Conservation (phyloP, 2,329 filamentous ascomycete species). For the Arthrobotrys entomopaga region DNA sequence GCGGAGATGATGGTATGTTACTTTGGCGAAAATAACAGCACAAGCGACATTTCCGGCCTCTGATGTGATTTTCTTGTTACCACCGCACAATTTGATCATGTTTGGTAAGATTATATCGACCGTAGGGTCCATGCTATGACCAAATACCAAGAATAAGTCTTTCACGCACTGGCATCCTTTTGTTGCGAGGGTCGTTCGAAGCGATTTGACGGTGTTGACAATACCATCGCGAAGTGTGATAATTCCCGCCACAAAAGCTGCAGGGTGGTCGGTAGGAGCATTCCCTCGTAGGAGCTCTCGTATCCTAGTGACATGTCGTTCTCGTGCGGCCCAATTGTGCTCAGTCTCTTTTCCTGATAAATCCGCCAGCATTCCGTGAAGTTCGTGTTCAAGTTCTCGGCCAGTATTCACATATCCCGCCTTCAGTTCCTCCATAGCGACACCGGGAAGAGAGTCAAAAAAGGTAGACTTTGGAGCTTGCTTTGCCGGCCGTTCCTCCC, state of each 20-base stretch:
- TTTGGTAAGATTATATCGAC: constrained; percentile 89
- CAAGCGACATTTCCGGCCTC: constrained; percentile 83
- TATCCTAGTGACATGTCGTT: constrained; percentile 80
- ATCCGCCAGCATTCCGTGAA: constrained; percentile 79
- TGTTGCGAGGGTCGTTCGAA: constrained; percentile 89
- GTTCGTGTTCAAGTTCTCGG: constrained; percentile 86
- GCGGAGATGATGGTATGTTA: constrained; percentile 77
- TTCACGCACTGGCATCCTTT: constrained; percentile 86
- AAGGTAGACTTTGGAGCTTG: constrained; percentile 56
- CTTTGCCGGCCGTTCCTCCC: constrained; percentile 23
- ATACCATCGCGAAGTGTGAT: constrained; percentile 85
- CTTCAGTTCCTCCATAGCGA: constrained; percentile 75
- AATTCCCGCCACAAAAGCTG: constrained; percentile 75
- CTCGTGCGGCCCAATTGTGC: constrained; percentile 87
- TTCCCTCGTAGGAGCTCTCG: constrained; percentile 85
- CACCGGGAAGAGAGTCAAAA: constrained; percentile 70
- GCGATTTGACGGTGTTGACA: constrained; percentile 81
- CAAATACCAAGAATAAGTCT: constrained; percentile 80
- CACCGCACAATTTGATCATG: constrained; percentile 86
- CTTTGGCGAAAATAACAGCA: constrained; percentile 80
- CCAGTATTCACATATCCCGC: constrained; percentile 84
- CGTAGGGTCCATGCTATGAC: constrained; percentile 83
- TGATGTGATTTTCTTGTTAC: constrained; percentile 91
- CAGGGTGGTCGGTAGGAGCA: constrained; percentile 78
- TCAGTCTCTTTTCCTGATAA: constrained; percentile 93